Conservation (phyloP, 2,329 filamentous ascomycete genomes). For the Pseudocercospora musae region DNA sequence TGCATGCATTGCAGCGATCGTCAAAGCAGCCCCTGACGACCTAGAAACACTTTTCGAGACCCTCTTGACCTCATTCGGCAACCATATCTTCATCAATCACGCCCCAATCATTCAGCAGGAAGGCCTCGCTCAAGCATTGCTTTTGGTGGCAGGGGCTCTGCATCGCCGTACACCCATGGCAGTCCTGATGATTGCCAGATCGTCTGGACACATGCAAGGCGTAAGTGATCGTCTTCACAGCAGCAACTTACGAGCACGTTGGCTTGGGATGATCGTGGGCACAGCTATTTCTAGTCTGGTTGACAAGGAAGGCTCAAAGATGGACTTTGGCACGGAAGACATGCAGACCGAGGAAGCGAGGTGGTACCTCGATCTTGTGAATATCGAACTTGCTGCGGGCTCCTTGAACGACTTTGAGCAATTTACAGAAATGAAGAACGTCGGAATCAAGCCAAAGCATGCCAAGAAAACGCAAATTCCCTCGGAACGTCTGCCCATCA, state of each 20-base stretch:
- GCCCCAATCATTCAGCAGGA: constrained; percentile 84
- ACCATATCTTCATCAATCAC: constrained; percentile 82
- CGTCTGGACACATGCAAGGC: constrained; percentile 68
- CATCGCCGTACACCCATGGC: constrained; percentile 63
- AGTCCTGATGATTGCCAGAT: constrained; percentile 66
- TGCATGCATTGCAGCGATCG: constrained; percentile 29
- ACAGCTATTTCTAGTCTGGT: constrained; percentile 65
- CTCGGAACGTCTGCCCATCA: constrained; percentile 17
- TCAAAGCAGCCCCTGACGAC: constrained; percentile 21
- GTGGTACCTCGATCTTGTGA: constrained; percentile 69
- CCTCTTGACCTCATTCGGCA: constrained; percentile 71
- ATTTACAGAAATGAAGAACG: constrained; percentile 18
- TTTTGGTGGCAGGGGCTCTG: constrained; percentile 74
- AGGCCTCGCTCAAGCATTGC: constrained; percentile 74
- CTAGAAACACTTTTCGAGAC: constrained; percentile 63
- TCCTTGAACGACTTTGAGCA: constrained; percentile 50
- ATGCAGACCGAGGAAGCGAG: constrained; percentile 67
- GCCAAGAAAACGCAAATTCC: neutral
- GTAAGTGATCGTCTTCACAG: constrained; percentile 82
- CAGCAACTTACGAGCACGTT: constrained; percentile 69
- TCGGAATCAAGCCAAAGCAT: neutral
- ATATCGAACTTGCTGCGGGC: constrained; percentile 62
- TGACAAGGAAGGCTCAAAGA: constrained; percentile 64
- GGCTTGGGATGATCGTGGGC: constrained; percentile 85
- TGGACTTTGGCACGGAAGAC: constrained; percentile 83